Conservation (phyloP, 257 asterid genomes). For the Jacaranda copaia region DNA sequence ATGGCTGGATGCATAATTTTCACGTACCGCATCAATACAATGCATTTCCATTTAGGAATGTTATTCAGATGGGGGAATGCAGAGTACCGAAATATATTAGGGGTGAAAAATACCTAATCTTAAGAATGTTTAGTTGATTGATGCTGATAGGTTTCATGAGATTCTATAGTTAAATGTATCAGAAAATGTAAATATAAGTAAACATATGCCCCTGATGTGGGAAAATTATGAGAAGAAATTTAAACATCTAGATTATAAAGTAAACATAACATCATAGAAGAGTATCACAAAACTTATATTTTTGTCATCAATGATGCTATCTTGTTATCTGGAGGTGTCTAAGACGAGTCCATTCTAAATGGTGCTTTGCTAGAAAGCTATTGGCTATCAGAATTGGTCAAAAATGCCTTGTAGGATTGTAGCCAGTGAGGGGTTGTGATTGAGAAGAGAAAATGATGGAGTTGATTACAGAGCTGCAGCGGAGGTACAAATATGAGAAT, state of each 20-base stretch:
- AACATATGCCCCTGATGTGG: not conserved
- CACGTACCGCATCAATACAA: no score
- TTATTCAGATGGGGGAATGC: slow-evolving; percentile 1
- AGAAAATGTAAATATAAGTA: no score
- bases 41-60: no score
- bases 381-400: not conserved
- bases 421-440: not conserved
- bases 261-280: not conserved
- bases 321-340: not conserved
- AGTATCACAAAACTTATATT: not conserved
- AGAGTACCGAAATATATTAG: not conserved
- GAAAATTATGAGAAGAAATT: not conserved
- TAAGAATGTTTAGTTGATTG: not conserved
- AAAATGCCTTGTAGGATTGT: not conserved
- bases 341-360: no score
- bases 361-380: slow-evolving; percentile 1
- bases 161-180: no score
- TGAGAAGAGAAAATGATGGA: slow-evolving; percentile 2
- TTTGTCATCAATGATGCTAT: not conserved
- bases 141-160: not conserved
- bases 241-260: no score
- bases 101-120: not conserved
- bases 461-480: not conserved
- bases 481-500: not conserved
- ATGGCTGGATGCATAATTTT: no score